phyloP scores from a whole-genome alignment of 345 rosid genomes.

The Lumnitzera racemosa region DNA sequence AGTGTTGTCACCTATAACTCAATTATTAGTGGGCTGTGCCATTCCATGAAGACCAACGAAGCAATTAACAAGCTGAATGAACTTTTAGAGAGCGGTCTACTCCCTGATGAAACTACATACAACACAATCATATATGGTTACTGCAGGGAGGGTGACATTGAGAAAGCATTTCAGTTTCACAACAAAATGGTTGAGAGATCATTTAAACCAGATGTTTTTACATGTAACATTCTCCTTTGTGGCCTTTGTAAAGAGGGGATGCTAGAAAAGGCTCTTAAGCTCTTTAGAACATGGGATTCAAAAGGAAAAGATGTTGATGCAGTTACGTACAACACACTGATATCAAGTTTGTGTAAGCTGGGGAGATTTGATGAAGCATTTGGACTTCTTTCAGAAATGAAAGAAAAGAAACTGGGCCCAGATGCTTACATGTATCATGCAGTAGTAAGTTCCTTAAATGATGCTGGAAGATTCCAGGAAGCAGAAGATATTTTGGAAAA shows the following conservation, averaged over 20 bases:
- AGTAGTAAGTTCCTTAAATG: slow-evolving; percentile 39
- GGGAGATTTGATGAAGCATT: slow-evolving; percentile 67
- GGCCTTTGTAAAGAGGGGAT: slow-evolving; percentile 69
- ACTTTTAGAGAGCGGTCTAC: slow-evolving; percentile 49
- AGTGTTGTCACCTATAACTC: slow-evolving; percentile 57
- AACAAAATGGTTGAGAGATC: slow-evolving; percentile 62
- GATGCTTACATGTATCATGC: slow-evolving; percentile 59
- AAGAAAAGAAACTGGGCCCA: slow-evolving; percentile 49
- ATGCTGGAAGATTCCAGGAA: slow-evolving; percentile 47
- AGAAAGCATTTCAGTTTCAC: slow-evolving; percentile 79
- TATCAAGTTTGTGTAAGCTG: slow-evolving; percentile 58
- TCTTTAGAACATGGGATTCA: slow-evolving; percentile 55
- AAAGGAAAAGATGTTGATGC: slow-evolving; percentile 50
- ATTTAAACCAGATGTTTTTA: slow-evolving; percentile 52
- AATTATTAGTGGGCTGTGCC: slow-evolving; percentile 62
- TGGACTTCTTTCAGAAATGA: slow-evolving; percentile 62
- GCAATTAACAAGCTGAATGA: slow-evolving; percentile 66
- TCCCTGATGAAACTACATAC: slow-evolving; percentile 58
- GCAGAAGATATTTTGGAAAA: slow-evolving; percentile 49
- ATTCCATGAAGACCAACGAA: slow-evolving; percentile 49
- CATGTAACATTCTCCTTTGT: slow-evolving; percentile 67
- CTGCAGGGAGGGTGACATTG: slow-evolving; percentile 57
- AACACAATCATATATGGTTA: slow-evolving; percentile 68
- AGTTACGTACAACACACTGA: slow-evolving; percentile 73
- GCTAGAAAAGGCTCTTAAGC: slow-evolving; percentile 78